Conservation (phyloP, 495 filamentous ascomycete genomes). For the Trichocladium uniseriatum region DNA sequence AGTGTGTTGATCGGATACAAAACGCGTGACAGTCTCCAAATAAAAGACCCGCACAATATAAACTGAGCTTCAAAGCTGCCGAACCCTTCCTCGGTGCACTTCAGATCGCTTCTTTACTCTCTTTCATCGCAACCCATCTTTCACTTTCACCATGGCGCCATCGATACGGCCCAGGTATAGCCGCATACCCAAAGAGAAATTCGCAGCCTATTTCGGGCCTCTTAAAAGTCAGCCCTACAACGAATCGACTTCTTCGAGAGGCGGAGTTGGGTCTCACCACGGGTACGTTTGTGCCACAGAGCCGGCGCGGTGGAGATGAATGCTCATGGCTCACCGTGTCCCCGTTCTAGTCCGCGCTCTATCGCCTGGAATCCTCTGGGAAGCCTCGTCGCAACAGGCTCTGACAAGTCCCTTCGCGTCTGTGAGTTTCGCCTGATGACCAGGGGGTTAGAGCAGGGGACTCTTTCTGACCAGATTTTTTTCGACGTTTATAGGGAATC, state of each 20-base stretch:
- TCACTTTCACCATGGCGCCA: constrained; percentile 40
- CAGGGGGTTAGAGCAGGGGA: too few relatives aligned
- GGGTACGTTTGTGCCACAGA: constrained; percentile 1
- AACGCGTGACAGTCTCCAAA: too few relatives aligned
- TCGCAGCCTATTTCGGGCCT: constrained; percentile 46
- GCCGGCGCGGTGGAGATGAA: too few relatives aligned
- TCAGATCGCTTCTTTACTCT: not conserved
- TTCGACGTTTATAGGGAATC: constrained; percentile 60
- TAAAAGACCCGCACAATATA: too few relatives aligned
- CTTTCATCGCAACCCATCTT: too few relatives aligned
- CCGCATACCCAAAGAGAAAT: constrained; percentile 51
- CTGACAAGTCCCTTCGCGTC: constrained; percentile 75
- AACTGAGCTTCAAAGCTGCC: too few relatives aligned
- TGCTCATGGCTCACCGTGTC: not conserved
- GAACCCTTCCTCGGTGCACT: not conserved
- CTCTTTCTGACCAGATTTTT: constrained; percentile 8
- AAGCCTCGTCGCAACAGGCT: constrained; percentile 76
- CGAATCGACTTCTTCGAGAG: constrained; percentile 36
- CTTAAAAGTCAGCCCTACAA: constrained; percentile 55
- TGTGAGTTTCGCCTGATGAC: constrained; percentile 24
- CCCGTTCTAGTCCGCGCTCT: constrained; percentile 43
- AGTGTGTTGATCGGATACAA: too few relatives aligned
- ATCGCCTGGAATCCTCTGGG: constrained; percentile 88
- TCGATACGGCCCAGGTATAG: constrained; percentile 40
- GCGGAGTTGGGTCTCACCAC: constrained; percentile 12